These are phyloP conservation scores for Petunia secreta DNA, from an alignment of 257 asterid species.

Conservation along the genomic window DNA sequence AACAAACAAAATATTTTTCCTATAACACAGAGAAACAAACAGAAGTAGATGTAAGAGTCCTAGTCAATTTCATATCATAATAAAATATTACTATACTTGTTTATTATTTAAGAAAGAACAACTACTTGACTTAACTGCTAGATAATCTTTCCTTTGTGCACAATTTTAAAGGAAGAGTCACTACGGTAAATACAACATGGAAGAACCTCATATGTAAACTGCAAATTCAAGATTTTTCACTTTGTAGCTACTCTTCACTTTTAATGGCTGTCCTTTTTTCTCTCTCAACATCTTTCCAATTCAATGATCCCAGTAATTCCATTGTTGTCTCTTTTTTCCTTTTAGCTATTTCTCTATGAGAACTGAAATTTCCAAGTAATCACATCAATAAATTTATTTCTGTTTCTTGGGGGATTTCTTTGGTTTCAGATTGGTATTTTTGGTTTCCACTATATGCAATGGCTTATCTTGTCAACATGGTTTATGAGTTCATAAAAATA, in stretches of 20 bases:
- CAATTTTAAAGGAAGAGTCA: constrained; percentile 7
- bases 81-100: neutral
- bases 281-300: constrained; percentile 43
- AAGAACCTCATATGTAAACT: constrained; percentile 15
- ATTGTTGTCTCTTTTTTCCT: neutral
- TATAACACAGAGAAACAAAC: neutral
- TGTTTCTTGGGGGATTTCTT: neutral
- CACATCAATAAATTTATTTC: neutral
- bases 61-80: constrained; percentile 11
- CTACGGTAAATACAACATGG: constrained; percentile 23
- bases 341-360: neutral
- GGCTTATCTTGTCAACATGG: constrained; percentile 41
- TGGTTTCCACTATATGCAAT: constrained; percentile 48
- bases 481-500: constrained; percentile 28
- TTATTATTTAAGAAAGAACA: neutral
- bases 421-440: constrained; percentile 46
- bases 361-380: neutral
- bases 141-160: neutral
- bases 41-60: neutral
- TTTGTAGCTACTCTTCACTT: constrained; percentile 33
- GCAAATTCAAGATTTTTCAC: constrained; percentile 1
- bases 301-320: constrained; percentile 41
- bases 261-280: constrained; percentile 46
- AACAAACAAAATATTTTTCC: neutral
- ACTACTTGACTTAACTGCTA: neutral